These are phyloP conservation scores for rapeseed (Brassica napus) DNA, from an alignment of 345 rosid species.

Conservation along the genomic window Da-Ae NC_063449.1:4384501-4385000, in stretches of 20 bases:
- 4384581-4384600: conserved; percentile 57
- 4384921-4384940: not conserved
- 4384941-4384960: not conserved
- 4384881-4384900: not conserved
- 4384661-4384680: conserved; percentile 64
- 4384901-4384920: conserved; percentile 43
- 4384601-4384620: conserved; percentile 60
- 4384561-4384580: conserved; percentile 53
- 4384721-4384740: conserved; percentile 15
- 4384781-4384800: conserved; percentile 83
- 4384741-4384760: no score
- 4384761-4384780: conserved; percentile 69
- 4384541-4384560: not conserved
- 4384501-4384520: no score
- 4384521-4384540: no score
- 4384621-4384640: conserved; percentile 56
- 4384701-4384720: conserved; percentile 50
- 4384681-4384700: conserved; percentile 62
- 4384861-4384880: not conserved
- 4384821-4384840: no score
- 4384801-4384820: conserved; percentile 74
- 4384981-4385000: not conserved
- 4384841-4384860: not conserved
- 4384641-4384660: conserved; percentile 43
- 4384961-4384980: not conserved